These are phyloP conservation scores for Didymella segeticola DNA, from an alignment of 2,329 filamentous ascomycete genomes.

Conservation along the genomic window DNA sequence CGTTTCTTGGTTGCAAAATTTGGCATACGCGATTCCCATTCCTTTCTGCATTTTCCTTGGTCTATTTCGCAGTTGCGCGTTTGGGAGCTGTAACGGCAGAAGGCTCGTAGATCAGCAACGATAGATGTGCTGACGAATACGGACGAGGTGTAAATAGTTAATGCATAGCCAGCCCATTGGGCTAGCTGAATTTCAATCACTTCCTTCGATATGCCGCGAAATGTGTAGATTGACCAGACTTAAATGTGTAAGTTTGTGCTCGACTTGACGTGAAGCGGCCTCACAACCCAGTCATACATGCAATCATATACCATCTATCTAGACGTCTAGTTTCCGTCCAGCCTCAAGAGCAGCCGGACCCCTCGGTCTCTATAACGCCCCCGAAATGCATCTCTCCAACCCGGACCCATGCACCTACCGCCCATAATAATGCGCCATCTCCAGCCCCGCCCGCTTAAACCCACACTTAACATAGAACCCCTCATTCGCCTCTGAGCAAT, in stretches of 20 bases:
- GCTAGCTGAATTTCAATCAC: neutral
- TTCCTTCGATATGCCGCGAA: neutral
- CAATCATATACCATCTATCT: slow-evolving; percentile 1
- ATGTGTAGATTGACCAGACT: neutral
- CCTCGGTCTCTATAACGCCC: slow-evolving; percentile 1
- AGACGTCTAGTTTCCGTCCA: neutral
- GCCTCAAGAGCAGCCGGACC: neutral
- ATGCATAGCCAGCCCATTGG: slow-evolving; percentile 7
- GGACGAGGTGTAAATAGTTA: slow-evolving; percentile 17
- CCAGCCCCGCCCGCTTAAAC: slow-evolving; percentile 86
- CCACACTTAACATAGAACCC: slow-evolving; percentile 99
- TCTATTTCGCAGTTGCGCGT: slow-evolving; percentile 2
- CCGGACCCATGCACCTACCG: slow-evolving; percentile 19
- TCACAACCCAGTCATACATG: neutral
- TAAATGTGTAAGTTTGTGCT: neutral
- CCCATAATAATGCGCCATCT: slow-evolving; percentile 94
- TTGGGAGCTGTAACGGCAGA: slow-evolving; percentile 3
- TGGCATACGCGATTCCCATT: slow-evolving; percentile 19
- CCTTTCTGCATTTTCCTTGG: slow-evolving; percentile 3
- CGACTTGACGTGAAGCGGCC: too few relatives aligned
- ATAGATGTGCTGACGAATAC: slow-evolving; percentile 17
- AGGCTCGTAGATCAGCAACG: slow-evolving; percentile 12
- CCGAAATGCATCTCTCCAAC: neutral
- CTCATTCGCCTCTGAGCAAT: slow-evolving; percentile 95
- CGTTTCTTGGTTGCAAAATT: slow-evolving; percentile 9